Base-by-base conservation (phyloP, 1,139 yeast genomes). In the Sugiyamaella pinicola region DNA sequence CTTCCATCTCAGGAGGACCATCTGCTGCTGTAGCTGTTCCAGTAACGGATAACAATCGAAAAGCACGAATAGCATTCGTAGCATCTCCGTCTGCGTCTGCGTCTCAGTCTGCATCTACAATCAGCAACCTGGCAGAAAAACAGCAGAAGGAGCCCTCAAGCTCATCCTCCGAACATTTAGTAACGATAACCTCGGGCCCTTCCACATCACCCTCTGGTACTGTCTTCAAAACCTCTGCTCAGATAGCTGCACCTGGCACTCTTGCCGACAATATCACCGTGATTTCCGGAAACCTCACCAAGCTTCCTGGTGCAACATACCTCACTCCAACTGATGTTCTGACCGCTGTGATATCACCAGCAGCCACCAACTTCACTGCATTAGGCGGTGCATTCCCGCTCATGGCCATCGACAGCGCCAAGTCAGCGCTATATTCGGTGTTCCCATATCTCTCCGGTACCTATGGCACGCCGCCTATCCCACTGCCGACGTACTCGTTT, bases 231-330 rank as follows among this genome's bases (percentile, higher is more conserved):
- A 9, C 31, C 3, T 26, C 43, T 4, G 21, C 21, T 13, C 15
- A 22, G 13, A 10, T 19, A 3, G 35, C 28, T 5, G 12, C 15
- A 42, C 26, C 21, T 13, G 15, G 4, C 49, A 17, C 34, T 10
- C 13, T 9, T 10, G 18, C 19, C 19, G 26, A n/a, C 33, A 31
- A 13, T 12, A 55, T 56, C 21, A 47, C 47, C 6, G 41, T 50
- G 3, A 35, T 55, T 15, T 49, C 54, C 12, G 53, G 50, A 31
- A 56, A 56, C 42, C 49, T 55, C 19, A 57, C 59, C 8, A 45
- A 54, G n/a, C 48, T 53, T 6, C 41, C 50, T 7, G 49, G 44
- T 9, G 55, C 51, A 9, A 22, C 41, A 15, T 38, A 15, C 12
- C 12, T 49, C 10, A 29, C 46, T 8, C 52, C 49, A 4, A 38